phyloP scores from a whole-genome alignment of 2,329 filamentous ascomycete species.

The Xylariaceae sp. region DNA sequence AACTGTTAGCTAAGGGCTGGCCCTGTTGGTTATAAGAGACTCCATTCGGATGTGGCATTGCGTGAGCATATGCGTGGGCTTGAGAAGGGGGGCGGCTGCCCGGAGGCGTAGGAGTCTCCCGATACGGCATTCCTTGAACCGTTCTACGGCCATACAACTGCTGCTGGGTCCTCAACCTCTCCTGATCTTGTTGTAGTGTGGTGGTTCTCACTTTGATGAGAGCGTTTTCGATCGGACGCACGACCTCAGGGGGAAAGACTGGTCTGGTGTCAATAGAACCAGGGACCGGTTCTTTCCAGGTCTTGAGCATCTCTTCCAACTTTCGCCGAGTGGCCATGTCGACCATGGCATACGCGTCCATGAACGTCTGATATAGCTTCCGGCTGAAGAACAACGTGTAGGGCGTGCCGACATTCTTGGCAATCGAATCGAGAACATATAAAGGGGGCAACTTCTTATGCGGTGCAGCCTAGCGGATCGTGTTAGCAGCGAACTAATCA shows the following conservation, averaged over 20 bases:
- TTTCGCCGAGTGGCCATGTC: conserved; percentile 77
- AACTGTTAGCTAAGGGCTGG: conserved; percentile 24
- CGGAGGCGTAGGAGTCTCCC: conserved; percentile 71
- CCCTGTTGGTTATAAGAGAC: conserved; percentile 24
- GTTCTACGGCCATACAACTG: conserved; percentile 49
- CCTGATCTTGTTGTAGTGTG: conserved; percentile 55
- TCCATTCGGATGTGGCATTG: conserved; percentile 36
- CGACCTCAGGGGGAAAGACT: conserved; percentile 83
- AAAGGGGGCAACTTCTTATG: conserved; percentile 89
- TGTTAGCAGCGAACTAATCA: conserved; percentile 35
- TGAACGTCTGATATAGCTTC: conserved; percentile 89
- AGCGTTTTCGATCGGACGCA: conserved; percentile 87
- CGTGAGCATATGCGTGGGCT: conserved; percentile 31
- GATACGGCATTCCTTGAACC: conserved; percentile 53
- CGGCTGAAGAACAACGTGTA: conserved; percentile 94
- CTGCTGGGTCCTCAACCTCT: conserved; percentile 50
- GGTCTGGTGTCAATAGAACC: conserved; percentile 89
- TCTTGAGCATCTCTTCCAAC: conserved; percentile 95
- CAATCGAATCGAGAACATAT: conserved; percentile 95
- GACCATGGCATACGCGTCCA: conserved; percentile 91
- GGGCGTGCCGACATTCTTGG: conserved; percentile 96
- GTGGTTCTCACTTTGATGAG: conserved; percentile 72
- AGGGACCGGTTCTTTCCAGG: conserved; percentile 95
- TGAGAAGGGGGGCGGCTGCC: conserved; percentile 37
- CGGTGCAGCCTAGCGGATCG: conserved; percentile 65